Evolutionary conservation across 495 filamentous ascomycete species (phyloP), one percentile per base, ranked within the genome.

Genomic region (Penicillium lividum): DNA sequence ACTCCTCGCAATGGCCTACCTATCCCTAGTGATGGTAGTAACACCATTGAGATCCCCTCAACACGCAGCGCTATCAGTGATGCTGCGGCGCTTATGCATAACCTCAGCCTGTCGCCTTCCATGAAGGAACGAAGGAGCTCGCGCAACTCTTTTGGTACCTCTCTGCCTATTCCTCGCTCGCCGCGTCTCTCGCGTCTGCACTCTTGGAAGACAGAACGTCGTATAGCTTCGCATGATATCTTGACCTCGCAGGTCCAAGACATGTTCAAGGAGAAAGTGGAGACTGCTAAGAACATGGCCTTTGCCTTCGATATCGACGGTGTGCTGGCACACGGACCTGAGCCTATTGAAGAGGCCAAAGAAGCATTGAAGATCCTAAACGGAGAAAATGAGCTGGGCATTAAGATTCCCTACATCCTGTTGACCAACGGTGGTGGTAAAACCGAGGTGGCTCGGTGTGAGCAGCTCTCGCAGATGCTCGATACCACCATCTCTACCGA

Each of bases 371-470:
- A 87, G 73, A 84, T 90, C 11, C 77, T 95, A 38, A 94, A 94
- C 68, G 91, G 91, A 6, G 83, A 93, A 65, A 96, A 96, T 68
- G 80, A 91, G 70, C 87, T 90, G 63, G 90, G 90, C 16, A 80
- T 95, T 71, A 93, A 89, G 74, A 82, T 95, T 38, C 92, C 92
- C 8, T 93, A 95, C 73, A 95, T 97, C 62, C 89, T 96, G 61
- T 79, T 97, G 47, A 97, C 93, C 65, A 97, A 97, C 73, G 92
- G 92, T 64, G 92, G 93, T 66, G 93, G 93, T 65, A 95, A 93
- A 78, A 88, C 87, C 33, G 92, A 97, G 75, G 77, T 84, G 46
- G 92, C 93, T 60, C 84, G 92, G 30, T 95, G 92, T 69, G 68
- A 84, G 52, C 88, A 96, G 64, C 83, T 96, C 15, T 86, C 85